Percentiles rank a stretch among this genome's conserved stretches.
These are phyloP conservation scores for Chlorencoelia australis DNA, from an alignment of 2,329 filamentous ascomycete species.

Conservation along the genomic window DNA sequence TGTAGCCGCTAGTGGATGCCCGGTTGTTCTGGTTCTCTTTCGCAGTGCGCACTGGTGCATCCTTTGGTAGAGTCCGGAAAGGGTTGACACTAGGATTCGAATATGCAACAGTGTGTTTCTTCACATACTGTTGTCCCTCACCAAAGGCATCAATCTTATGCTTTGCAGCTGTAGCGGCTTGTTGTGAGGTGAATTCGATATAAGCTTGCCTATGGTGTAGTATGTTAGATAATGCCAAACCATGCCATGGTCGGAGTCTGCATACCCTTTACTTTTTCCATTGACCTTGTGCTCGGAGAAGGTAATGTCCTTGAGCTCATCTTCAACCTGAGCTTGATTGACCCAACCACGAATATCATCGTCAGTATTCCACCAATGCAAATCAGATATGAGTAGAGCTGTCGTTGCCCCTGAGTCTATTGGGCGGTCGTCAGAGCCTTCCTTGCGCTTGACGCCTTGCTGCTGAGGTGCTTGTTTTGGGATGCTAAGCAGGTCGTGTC, in stretches of 20 bases:
- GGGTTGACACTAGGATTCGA: constrained; percentile 71
- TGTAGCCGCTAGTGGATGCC: constrained; percentile 38
- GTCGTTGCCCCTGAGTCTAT: constrained; percentile 51
- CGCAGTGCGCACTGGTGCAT: constrained; percentile 60
- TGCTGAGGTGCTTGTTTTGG: constrained; percentile 32
- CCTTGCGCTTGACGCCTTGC: constrained; percentile 52
- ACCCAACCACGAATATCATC: constrained; percentile 89
- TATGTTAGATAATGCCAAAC: background rate
- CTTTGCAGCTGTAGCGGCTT: constrained; percentile 79
- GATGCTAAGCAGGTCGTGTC: constrained; percentile 27
- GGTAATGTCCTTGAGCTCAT: constrained; percentile 81
- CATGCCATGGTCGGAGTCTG: constrained; percentile 10
- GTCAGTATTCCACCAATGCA: constrained; percentile 96
- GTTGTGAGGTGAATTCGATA: constrained; percentile 71
- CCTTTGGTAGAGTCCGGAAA: constrained; percentile 85
- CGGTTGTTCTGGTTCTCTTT: constrained; percentile 51
- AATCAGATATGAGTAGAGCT: constrained; percentile 76
- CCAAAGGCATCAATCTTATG: constrained; percentile 60
- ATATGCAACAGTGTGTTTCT: constrained; percentile 64
- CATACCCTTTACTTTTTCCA: constrained; percentile 94
- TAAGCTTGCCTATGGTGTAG: constrained; percentile 53
- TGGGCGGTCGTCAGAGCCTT: constrained; percentile 46
- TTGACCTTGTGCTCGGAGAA: constrained; percentile 99
- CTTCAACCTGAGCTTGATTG: constrained; percentile 67
- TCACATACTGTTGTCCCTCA: constrained; percentile 42